Base-by-base conservation (phyloP, 179 eudicot species). In the Vitellaria paradoxa region DNA sequence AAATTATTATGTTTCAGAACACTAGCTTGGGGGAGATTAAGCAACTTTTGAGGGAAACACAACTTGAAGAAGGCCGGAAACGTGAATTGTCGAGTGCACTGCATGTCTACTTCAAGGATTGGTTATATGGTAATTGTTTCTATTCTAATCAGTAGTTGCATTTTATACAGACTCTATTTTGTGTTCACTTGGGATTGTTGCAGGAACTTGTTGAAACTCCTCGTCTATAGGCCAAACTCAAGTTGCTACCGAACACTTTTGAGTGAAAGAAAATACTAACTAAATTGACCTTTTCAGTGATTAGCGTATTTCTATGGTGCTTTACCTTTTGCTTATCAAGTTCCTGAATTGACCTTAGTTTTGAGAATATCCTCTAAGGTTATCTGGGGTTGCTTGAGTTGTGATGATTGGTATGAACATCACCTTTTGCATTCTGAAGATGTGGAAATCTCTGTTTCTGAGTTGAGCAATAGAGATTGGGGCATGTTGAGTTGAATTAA, bases 71-170 rank as follows among this genome's bases (percentile, higher is more conserved):
- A 37, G 84, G 79, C 83, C 86, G 87, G 85, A 94, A 92, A 79
- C 91, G 97, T 47, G 99, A 96, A 83, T 73, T 96, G 73, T 88
- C 99, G 47, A 85, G 66, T 82, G 98, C 98, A 60, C 89, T 96
- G 72, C 99, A 96, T 70, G 84, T 89, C 7, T 85, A 83, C 76
- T 94, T 96, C 76, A 94, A 92, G 86, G 97, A 94, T 61, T 96
- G 99, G 99, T 82, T 96, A 80, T 96, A 91, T 75, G 93, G 98
- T 96, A 91, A 72, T 9, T 14, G 14, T 26, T 74, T 80, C 74
- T 46, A 7, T 26, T n/a, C 60, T 75, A 65, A 18, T 72, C 23
- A 15, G 26, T 53, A 53, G 15, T 26, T 55, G n/a, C 60, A 30
- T 55, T 70, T 49, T 13, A 7, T 71, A 3, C 47, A 23, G 17